Conservation (phyloP, 2,329 filamentous ascomycete genomes). For the Mariannaea elegans region DNA sequence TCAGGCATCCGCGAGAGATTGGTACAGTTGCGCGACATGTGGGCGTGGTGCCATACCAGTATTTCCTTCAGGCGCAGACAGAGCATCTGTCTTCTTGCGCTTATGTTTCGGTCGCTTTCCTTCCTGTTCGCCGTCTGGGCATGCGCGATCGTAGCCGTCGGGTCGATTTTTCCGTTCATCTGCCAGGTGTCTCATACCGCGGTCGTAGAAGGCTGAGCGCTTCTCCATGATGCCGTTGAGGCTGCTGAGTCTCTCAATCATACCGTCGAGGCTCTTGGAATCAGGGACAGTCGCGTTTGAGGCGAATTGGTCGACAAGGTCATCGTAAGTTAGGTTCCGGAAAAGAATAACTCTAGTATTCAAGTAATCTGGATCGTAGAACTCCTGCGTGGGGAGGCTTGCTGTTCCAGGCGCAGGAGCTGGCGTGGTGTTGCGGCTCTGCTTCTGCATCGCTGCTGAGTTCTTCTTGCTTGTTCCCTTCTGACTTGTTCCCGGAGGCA, state of each 20-base stretch:
- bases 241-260: conserved; percentile 70
- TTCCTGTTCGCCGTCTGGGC: conserved; percentile 58
- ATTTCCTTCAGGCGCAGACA: conserved; percentile 59
- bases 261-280: conserved; percentile 69
- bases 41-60: conserved; percentile 38
- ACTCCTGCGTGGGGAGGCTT: conserved; percentile 63
- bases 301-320: conserved; percentile 71
- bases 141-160: conserved; percentile 61
- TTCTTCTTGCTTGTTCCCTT: conserved; percentile 73
- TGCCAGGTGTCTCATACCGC: conserved; percentile 76
- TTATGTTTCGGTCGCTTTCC: conserved; percentile 74
- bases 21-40: not conserved
- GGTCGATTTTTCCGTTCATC: conserved; percentile 70
- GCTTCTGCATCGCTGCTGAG: conserved; percentile 68
- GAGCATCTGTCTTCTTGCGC: conserved; percentile 77
- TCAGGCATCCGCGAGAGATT: not conserved
- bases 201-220: conserved; percentile 74
- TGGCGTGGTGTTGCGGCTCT: conserved; percentile 83
- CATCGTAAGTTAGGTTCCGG: conserved; percentile 71
- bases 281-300: conserved; percentile 68
- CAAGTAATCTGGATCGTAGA: conserved; percentile 71
- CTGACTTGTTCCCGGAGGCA: conserved; percentile 68
- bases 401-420: conserved; percentile 52
- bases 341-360: conserved; percentile 68
- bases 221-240: conserved; percentile 74